Percentiles rank a stretch among this genome's conserved stretches.
Conservation (phyloP, 2,329 filamentous ascomycete species). For the Hymenoscyphus scutula region DNA sequence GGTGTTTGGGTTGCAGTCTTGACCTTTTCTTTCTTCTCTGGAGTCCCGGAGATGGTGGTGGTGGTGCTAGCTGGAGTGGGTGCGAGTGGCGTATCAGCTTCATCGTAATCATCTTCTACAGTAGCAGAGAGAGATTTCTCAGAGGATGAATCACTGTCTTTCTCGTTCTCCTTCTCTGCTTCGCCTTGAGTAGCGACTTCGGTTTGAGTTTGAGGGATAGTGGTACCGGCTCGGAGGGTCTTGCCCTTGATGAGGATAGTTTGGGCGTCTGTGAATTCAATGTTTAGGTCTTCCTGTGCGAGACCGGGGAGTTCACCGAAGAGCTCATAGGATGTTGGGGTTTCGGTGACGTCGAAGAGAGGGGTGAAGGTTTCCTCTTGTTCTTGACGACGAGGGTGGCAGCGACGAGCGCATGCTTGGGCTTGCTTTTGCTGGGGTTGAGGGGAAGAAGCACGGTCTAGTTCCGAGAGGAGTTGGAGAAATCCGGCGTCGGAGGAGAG, state of each 20-base stretch:
- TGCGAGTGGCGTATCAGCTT: slow-evolving; percentile 26
- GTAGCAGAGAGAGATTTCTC: slow-evolving; percentile 30
- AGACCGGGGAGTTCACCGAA: slow-evolving; percentile 76
- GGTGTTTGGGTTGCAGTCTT: slow-evolving; percentile 41
- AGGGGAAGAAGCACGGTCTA: slow-evolving; percentile 40
- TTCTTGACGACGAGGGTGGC: slow-evolving; percentile 21
- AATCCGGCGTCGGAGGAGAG: slow-evolving; percentile 37
- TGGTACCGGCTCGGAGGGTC: slow-evolving; percentile 53
- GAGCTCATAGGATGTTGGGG: slow-evolving; percentile 66
- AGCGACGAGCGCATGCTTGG: slow-evolving; percentile 17
- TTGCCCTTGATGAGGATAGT: slow-evolving; percentile 66
- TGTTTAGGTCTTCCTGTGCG: slow-evolving; percentile 66
- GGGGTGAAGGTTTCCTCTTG: slow-evolving; percentile 56
- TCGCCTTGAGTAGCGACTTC: slow-evolving; percentile 46
- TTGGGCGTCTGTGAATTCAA: slow-evolving; percentile 76
- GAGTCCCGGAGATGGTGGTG: slow-evolving; percentile 30
- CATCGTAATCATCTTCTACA: slow-evolving; percentile 31
- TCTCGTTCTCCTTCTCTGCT: no score
- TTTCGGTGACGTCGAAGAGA: slow-evolving; percentile 75
- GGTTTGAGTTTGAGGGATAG: slow-evolving; percentile 48
- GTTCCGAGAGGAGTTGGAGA: slow-evolving; percentile 62
- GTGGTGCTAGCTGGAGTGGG: slow-evolving; percentile 19
- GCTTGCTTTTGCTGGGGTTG: slow-evolving; percentile 12
- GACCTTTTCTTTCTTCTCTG: slow-evolving; percentile 39
- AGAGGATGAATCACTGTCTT: slow-evolving; percentile 31